phyloP scores from a whole-genome alignment of 2,329 filamentous ascomycete genomes.

The Claviceps sp. region DNA sequence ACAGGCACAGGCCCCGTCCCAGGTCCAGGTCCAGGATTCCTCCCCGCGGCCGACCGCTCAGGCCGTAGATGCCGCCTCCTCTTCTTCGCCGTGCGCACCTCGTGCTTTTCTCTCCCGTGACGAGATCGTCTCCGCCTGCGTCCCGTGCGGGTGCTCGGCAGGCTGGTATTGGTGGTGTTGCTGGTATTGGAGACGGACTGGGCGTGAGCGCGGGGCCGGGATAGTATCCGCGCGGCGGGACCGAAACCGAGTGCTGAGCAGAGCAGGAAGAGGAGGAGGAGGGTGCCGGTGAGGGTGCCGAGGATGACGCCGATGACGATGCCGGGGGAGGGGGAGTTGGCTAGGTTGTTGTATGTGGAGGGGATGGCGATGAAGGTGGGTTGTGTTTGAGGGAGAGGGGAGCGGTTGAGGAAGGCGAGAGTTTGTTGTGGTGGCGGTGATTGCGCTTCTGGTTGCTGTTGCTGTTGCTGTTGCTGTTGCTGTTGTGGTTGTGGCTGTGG shows the following conservation, averaged over 20 bases:
- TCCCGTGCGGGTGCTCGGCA: slow-evolving; percentile 9
- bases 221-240: slow-evolving; percentile 12
- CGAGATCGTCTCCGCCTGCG: slow-evolving; percentile 1
- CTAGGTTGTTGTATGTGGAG: slow-evolving; percentile 16
- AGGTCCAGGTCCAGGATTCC: too few relatives aligned
- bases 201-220: background rate
- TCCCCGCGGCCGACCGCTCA: background rate
- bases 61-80: slow-evolving; percentile 9
- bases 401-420: too few relatives aligned
- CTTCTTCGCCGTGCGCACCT: slow-evolving; percentile 14
- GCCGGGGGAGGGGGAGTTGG: slow-evolving; percentile 29
- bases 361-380: slow-evolving; percentile 20
- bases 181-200: background rate
- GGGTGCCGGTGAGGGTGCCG: slow-evolving; percentile 34
- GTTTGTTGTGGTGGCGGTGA: too few relatives aligned
- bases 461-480: too few relatives aligned
- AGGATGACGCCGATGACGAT: slow-evolving; percentile 31
- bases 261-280: slow-evolving; percentile 38
- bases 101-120: slow-evolving; percentile 16
- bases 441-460: too few relatives aligned
- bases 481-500: too few relatives aligned
- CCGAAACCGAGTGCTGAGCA: slow-evolving; percentile 35
- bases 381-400: background rate
- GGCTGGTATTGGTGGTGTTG: background rate
- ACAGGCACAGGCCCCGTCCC: too few relatives aligned